phyloP scores from a whole-genome alignment of 2,329 filamentous ascomycete species.

The Dichotomopilus funicola region DNA sequence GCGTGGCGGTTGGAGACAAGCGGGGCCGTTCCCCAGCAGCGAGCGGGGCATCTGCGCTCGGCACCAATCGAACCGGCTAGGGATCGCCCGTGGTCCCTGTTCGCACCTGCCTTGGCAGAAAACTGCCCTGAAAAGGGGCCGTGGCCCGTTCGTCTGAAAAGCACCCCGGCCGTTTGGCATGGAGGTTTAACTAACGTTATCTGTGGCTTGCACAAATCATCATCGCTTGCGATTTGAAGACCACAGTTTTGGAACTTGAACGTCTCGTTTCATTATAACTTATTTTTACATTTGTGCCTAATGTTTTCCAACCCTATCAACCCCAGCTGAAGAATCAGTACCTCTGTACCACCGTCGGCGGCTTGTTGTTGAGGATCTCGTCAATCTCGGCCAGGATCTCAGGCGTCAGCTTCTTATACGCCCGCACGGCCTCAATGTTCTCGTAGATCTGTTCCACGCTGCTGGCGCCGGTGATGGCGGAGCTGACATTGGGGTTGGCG shows the following conservation, averaged over 20 bases:
- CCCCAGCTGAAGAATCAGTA: conserved; percentile 21
- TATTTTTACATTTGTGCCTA: neutral
- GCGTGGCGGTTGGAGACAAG: conserved; percentile 2
- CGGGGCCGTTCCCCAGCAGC: conserved; percentile 1
- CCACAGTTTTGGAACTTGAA: too few species aligned
- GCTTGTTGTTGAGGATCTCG: conserved; percentile 52
- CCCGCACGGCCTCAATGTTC: conserved; percentile 47
- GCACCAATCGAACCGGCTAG: conserved; percentile 6
- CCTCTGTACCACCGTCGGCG: conserved; percentile 35
- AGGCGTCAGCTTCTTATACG: conserved; percentile 50
- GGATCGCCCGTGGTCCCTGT: conserved; percentile 4
- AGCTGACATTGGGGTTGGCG: conserved; percentile 55
- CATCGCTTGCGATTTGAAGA: too few species aligned
- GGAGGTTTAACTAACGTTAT: conserved; percentile 5
- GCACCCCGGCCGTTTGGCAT: neutral
- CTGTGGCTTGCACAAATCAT: conserved; percentile 11
- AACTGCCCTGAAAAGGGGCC: conserved; percentile 12
- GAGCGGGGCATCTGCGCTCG: conserved; percentile 7
- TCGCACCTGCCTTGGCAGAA: neutral
- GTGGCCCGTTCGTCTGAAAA: conserved; percentile 16
- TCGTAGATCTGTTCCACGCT: conserved; percentile 53
- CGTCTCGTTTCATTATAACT: neutral
- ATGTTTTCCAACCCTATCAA: neutral
- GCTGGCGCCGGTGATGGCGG: conserved; percentile 57
- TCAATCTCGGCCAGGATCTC: conserved; percentile 57